Base-by-base conservation (phyloP, 1,139 yeast genomes). In the Pichia sp. region DNA sequence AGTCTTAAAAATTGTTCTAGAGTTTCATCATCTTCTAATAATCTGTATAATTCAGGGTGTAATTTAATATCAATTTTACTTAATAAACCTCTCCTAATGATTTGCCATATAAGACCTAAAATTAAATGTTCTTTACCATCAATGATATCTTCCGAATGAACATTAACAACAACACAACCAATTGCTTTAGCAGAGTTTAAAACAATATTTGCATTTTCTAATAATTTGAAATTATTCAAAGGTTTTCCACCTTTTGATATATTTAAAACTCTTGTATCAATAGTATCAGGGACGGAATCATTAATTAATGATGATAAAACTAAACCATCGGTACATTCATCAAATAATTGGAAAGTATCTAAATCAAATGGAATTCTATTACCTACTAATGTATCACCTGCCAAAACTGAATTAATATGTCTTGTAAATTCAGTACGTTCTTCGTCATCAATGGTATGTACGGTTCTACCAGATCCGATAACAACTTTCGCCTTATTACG, bases 181-280 rank as follows among this genome's bases (percentile, higher is more conserved):
- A 92, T 92, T 45, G 97, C 98, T 70, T 92, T 92, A 35, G 98
- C 98, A 4, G 98, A 92, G 64, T 92, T 92, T 67, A 92, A 87
- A 38, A 92, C 98, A 55, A 92, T 90, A 66, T 92, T 92, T 44
- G 98, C 97, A 66, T 92, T 92, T 69, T 92, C 99, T 51, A 87
- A 78, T 82, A 94, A 90, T 56, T 90, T 95, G 72, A 92, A 92
- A 61, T 87, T 87, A 72, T 94, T 92, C 62, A 92, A 75, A n/a
- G 76, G 69, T 67, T 87, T 90, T 51, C 83, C 84, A 55, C 77
- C 77, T 62, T 83, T 84, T 29, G 97, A 94, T 64, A 82, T 70
- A 65, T 92, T 92, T 63, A 92, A 76, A 27, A 92, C 98, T 74
- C 99, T 87, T 25, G 97, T 90, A 70, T 92, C 99, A 59, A 92